Evolutionary conservation across 805 yeast species (phyloP).

Genomic region (Metschnikowia santaceciliae): DNA sequence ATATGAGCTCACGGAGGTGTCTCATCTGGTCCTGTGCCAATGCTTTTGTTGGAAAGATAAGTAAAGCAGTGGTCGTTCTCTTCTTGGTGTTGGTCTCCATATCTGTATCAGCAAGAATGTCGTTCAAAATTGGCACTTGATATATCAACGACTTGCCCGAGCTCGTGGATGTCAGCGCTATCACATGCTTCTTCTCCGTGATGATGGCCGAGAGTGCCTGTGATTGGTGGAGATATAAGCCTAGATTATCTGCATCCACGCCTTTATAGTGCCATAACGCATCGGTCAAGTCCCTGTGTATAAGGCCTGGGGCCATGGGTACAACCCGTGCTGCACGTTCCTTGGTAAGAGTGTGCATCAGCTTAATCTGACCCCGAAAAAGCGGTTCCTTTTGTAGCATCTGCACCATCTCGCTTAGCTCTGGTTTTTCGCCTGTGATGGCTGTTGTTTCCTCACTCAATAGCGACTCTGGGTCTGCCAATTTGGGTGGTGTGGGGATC

Average conservation of each 20-base stretch:
- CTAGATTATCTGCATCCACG: constrained; percentile 35
- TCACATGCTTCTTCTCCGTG: constrained; percentile 56
- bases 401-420: constrained; percentile 41
- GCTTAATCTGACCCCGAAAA: constrained; percentile 62
- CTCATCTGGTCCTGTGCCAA: constrained; percentile 94
- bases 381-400: constrained; percentile 45
- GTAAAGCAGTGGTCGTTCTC: constrained; percentile 62
- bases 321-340: constrained; percentile 44
- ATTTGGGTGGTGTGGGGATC: constrained; percentile 48
- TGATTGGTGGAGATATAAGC: constrained; percentile 78
- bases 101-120: constrained; percentile 33
- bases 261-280: constrained; percentile 50
- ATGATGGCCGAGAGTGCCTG: constrained; percentile 62
- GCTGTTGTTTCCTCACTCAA: constrained; percentile 3
- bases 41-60: constrained; percentile 95
- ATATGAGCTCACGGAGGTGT: constrained; percentile 59
- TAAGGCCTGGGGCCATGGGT: constrained; percentile 36
- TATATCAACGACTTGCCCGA: constrained; percentile 94
- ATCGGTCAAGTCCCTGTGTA: constrained; percentile 45
- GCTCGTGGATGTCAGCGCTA: constrained; percentile 91
- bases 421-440: constrained; percentile 10
- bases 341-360: constrained; percentile 43
- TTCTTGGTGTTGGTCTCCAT: constrained; percentile 29
- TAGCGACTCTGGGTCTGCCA: constrained; percentile 59
- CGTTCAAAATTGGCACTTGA: constrained; percentile 74